Evolutionary conservation across 2,329 filamentous ascomycete species (phyloP).

Genomic region (Thielaviopsis punctulata): DNA sequence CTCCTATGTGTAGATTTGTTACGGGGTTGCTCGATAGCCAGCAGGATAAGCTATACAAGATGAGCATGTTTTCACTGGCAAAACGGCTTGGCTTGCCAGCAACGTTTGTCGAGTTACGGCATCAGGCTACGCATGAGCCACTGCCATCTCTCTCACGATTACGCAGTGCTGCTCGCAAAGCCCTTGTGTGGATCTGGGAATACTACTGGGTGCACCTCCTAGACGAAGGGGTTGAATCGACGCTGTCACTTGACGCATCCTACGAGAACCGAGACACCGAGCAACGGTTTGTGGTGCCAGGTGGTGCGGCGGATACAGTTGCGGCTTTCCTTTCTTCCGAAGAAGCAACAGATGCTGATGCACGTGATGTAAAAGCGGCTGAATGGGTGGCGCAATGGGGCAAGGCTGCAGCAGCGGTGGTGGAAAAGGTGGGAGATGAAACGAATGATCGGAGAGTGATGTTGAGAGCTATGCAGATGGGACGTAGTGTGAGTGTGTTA

Average conservation of each 20-base stretch:
- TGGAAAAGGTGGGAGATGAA: constrained; percentile 23
- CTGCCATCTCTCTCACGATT: constrained; percentile 61
- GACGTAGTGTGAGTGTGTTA: constrained; percentile 22
- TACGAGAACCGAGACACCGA: constrained; percentile 1
- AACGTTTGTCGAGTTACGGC: constrained; percentile 74
- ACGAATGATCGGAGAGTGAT: constrained; percentile 27
- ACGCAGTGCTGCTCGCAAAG: constrained; percentile 49
- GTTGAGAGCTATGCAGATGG: constrained; percentile 28
- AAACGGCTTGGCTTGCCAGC: constrained; percentile 52
- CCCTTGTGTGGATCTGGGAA: constrained; percentile 71
- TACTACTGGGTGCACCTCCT: constrained; percentile 59
- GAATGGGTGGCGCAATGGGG: constrained; percentile 17
- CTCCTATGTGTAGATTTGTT: constrained; percentile 41
- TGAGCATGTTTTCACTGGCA: constrained; percentile 57
- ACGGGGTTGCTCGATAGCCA: constrained; percentile 64
- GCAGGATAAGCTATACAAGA: constrained; percentile 48
- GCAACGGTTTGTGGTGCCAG: constrained; percentile 1
- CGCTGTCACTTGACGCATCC: neutral
- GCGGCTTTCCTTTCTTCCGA: neutral
- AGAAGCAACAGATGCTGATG: constrained; percentile 14
- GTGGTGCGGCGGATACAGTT: constrained; percentile 2
- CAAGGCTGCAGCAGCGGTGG: constrained; percentile 21
- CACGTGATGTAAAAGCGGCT: constrained; percentile 16
- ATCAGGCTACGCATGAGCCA: constrained; percentile 81
- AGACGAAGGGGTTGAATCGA: constrained; percentile 11